phyloP scores from a whole-genome alignment of 2,329 filamentous ascomycete genomes.

The Neofusicoccum umdonicola region DNA sequence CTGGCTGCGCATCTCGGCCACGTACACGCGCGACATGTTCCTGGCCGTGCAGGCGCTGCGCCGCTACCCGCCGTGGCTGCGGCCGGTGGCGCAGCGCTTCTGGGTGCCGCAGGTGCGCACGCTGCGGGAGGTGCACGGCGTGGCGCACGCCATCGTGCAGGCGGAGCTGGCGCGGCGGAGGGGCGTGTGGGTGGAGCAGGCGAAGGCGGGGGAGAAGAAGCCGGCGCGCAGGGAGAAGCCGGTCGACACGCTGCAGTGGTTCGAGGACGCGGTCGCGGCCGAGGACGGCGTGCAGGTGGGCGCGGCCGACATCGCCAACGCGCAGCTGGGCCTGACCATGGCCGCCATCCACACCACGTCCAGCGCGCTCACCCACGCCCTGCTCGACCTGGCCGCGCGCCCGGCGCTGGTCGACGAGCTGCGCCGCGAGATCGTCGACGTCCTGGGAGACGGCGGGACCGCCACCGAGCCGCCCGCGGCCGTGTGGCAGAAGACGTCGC shows the following conservation, averaged over 20 bases:
- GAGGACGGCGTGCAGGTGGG: too few species aligned
- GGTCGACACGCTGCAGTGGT: conserved; percentile 17
- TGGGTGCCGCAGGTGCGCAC: conserved; percentile 31
- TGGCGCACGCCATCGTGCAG: conserved; percentile 33
- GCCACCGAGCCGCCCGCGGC: conserved; percentile 12
- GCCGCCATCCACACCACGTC: conserved; percentile 20
- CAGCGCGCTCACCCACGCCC: conserved; percentile 24
- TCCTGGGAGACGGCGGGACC: conserved; percentile 17
- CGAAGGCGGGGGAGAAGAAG: conserved; percentile 18
- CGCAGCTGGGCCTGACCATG: neutral
- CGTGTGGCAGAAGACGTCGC: conserved; percentile 28
- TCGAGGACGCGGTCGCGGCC: conserved; percentile 19
- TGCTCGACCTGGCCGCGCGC: conserved; percentile 24
- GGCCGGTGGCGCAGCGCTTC: conserved; percentile 34
- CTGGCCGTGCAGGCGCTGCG: conserved; percentile 32
- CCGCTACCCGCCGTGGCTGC: conserved; percentile 33
- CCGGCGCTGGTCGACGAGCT: conserved; percentile 27
- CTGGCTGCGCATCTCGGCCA: conserved; percentile 36
- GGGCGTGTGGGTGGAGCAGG: conserved; percentile 20
- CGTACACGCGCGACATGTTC: conserved; percentile 38
- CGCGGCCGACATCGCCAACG: neutral
- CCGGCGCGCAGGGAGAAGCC: conserved; percentile 4
- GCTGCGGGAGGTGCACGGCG: conserved; percentile 36
- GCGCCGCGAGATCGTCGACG: conserved; percentile 26
- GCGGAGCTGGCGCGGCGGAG: conserved; percentile 32